Evolutionary conservation across 352 stramenopile species (phyloP), one percentile per base, ranked within the genome.

Genomic region (Phytophthora constricta): DNA sequence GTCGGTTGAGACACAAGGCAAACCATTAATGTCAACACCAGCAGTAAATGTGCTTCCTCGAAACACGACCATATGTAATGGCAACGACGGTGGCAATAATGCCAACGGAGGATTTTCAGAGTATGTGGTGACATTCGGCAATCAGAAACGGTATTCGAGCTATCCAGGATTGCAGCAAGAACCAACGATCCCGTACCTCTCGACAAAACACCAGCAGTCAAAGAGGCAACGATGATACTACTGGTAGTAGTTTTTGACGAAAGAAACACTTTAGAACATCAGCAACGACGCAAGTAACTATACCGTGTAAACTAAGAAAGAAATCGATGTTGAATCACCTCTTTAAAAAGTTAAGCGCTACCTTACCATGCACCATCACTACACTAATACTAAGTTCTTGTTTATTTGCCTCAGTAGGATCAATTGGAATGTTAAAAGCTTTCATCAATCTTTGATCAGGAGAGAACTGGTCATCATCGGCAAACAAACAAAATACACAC

Each of bases 351-450:
- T 57, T 37, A 42, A 0, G 43, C 7, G 9, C 8, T 25, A 37
- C 19, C 13, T 13, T 19, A 34, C 47, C 45, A n/a, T n/a, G n/a
- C 11, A 25, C 14, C 47, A 65, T 61, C 57, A 9, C 46, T 48
- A 45, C 22, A 46, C 2, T 17, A 26, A 13, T 39, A 50, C 1
- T 16, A 39, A 56, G 20, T 58, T 26, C 34, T 60, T 74, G 68
- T 60, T 27, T 68, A 42, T 68, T 68, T 69, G 63, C 65, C 82
- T 92, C 84, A 91, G 84, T 88, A 92, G 84, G 84, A 92, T 92
- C 84, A 92, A 92, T 92, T 92, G 84, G 82, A 92, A 92, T 87
- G 85, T 77, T 80, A 76, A 74, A 70, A 47, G 52, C 78, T 90
- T 90, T 90, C 82, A 87, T 88, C 82, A 90, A 72, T 19, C 34